A percentile compares a stretch with the other conserved stretches of the same genome.
Conservation (phyloP, 768 basidiomycete genomes). For the Calocybe gangraenosa region DNA sequence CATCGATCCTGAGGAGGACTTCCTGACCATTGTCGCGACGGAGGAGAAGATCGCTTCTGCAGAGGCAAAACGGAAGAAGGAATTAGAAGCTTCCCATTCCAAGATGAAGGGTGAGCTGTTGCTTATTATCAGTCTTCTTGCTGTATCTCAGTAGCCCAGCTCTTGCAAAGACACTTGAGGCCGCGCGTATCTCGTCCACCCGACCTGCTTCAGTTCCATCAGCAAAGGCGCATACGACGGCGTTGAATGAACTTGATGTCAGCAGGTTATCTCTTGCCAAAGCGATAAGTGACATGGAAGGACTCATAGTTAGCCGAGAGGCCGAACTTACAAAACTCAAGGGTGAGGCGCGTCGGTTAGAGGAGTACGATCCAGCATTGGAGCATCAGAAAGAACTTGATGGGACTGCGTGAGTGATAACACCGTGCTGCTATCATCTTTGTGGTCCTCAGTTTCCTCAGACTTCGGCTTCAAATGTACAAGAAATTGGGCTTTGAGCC, state of each 20-base stretch:
- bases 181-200: slow-evolving; percentile 66
- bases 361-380: slow-evolving; percentile 66
- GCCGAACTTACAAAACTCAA: slow-evolving; percentile 66
- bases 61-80: slow-evolving; percentile 56
- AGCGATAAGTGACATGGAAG: slow-evolving; percentile 70
- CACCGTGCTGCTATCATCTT: background rate
- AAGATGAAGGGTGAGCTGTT: slow-evolving; percentile 53
- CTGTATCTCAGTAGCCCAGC: slow-evolving; percentile 33
- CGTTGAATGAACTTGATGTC: slow-evolving; percentile 62
- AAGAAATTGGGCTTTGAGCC: slow-evolving; percentile 73
- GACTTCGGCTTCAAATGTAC: slow-evolving; percentile 64
- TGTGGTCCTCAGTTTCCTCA: slow-evolving; percentile 20
- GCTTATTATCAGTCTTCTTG: background rate
- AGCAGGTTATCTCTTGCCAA: slow-evolving; percentile 65
- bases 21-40: slow-evolving; percentile 66
- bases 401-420: slow-evolving; percentile 53
- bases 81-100: slow-evolving; percentile 61
- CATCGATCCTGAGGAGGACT: slow-evolving; percentile 79
- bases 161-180: slow-evolving; percentile 59
- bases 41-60: slow-evolving; percentile 65
- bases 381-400: slow-evolving; percentile 71
- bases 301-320: slow-evolving; percentile 60
- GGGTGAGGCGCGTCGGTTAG: slow-evolving; percentile 55
- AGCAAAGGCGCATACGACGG: slow-evolving; percentile 53
- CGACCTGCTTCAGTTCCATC: slow-evolving; percentile 70